These are phyloP conservation scores for Neohortaea acidophila DNA, from an alignment of 495 filamentous ascomycete genomes.

Conservation along the genomic window DNA sequence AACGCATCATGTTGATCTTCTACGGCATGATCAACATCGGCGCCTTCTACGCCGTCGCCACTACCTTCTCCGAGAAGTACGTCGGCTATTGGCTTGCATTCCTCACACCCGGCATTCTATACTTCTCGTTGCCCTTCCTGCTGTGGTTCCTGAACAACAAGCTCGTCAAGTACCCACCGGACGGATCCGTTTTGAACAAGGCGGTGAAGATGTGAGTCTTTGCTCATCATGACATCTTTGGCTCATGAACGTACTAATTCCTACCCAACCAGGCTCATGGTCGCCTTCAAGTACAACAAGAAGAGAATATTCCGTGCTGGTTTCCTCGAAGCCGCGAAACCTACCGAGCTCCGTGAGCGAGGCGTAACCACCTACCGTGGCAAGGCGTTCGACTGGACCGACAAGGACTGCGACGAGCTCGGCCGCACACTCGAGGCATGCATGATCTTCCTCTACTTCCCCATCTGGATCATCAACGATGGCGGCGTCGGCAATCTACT, in stretches of 20 bases:
- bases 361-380: too few species aligned
- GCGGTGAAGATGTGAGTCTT: not conserved
- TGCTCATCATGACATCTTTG: not conserved
- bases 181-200: constrained; percentile 43
- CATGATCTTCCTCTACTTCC: too few species aligned
- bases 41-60: constrained; percentile 42
- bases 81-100: constrained; percentile 60
- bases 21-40: constrained; percentile 69
- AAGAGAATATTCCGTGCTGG: constrained; percentile 6
- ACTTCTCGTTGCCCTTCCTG: constrained; percentile 37
- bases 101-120: constrained; percentile 50
- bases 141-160: constrained; percentile 39
- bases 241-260: constrained; percentile 5
- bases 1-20: constrained; percentile 51
- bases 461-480: too few species aligned
- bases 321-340: constrained; percentile 10
- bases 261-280: constrained; percentile 16
- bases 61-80: constrained; percentile 48
- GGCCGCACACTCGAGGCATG: constrained; percentile 26
- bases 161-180: constrained; percentile 45
- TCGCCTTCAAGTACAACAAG: constrained; percentile 14
- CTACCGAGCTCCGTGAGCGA: too few species aligned
- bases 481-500: too few species aligned
- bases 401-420: constrained; percentile 23
- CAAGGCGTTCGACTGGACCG: too few species aligned